A percentile compares a stretch with the other conserved stretches of the same genome.
phyloP scores from a whole-genome alignment of 306 rosid genomes.

The Fragaria iinumae region DNA sequence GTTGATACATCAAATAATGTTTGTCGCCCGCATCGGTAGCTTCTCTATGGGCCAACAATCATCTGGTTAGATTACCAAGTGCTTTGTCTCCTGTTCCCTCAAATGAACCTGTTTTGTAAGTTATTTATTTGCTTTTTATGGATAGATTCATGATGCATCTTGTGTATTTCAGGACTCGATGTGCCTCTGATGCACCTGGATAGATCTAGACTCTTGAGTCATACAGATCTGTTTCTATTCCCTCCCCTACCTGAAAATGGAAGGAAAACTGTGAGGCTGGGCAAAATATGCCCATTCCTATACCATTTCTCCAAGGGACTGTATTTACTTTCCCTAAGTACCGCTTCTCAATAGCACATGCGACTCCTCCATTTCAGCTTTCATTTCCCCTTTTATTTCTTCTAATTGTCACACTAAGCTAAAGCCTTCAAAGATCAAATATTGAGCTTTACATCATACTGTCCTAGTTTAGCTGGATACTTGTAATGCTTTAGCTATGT shows the following conservation, averaged over 20 bases:
- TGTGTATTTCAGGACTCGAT: slow-evolving; percentile 11
- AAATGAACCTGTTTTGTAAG: background rate
- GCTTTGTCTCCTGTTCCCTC: background rate
- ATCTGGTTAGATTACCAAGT: background rate
- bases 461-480: background rate
- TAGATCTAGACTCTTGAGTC: background rate
- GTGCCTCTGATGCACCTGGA: background rate
- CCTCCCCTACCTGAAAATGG: background rate
- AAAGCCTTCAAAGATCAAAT: background rate
- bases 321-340: no score
- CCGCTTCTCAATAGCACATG: background rate
- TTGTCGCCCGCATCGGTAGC: slow-evolving; percentile 17
- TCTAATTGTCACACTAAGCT: background rate
- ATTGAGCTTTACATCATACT: background rate
- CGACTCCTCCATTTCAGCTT: background rate
- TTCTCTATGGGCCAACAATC: background rate
- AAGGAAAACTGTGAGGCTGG: background rate
- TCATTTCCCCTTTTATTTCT: background rate
- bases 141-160: background rate
- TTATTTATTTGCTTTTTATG: background rate
- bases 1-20: slow-evolving; percentile 23
- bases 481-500: background rate
- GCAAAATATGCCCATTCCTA: background rate
- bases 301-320: background rate
- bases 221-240: background rate